phyloP scores from a whole-genome alignment of 2,329 filamentous ascomycete species.

The Ophiostoma perfectum region DNA sequence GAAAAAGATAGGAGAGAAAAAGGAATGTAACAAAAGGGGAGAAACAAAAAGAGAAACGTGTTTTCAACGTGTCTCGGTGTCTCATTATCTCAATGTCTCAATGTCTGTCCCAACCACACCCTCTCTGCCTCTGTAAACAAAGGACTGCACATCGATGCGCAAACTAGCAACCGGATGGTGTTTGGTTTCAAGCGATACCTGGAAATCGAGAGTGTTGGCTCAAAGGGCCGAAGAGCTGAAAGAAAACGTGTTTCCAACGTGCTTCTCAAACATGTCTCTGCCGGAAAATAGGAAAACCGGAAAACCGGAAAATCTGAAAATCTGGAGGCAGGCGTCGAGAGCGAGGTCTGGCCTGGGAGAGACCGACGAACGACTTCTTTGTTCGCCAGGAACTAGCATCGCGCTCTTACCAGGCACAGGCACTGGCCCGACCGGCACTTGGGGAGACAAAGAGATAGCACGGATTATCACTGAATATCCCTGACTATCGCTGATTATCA shows the following conservation, averaged over 20 bases:
- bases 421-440: background rate
- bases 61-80: background rate
- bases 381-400: conserved; percentile 6
- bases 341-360: no score
- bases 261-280: background rate
- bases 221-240: conserved; percentile 8
- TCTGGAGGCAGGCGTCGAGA: no score
- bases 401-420: conserved; percentile 1
- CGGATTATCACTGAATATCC: background rate
- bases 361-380: background rate
- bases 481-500: no score
- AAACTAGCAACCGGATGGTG: no score
- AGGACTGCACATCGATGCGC: background rate
- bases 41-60: background rate
- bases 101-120: no score
- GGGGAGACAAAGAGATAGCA: background rate
- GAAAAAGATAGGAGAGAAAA: no score
- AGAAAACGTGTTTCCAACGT: conserved; percentile 9
- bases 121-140: no score
- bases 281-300: no score
- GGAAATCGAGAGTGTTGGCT: background rate
- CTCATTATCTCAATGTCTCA: background rate
- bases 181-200: no score
- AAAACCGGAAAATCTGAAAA: no score
- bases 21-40: background rate